A percentile compares a stretch with the other conserved stretches of the same genome.
Evolutionary conservation across 768 basidiomycete genomes (phyloP).

Genomic region (Leccinum boreale): DNA sequence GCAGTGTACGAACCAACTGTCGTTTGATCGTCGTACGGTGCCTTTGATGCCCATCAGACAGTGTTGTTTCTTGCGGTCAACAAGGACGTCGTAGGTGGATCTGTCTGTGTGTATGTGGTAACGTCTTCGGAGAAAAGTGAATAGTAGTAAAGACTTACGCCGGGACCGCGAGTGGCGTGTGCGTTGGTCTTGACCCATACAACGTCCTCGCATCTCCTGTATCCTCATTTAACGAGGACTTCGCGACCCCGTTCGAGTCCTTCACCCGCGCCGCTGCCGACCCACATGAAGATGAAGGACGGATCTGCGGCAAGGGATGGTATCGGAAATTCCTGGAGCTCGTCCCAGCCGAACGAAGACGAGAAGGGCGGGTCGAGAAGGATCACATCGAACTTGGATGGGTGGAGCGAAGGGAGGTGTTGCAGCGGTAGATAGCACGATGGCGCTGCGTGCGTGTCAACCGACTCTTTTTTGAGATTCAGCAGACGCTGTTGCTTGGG

Average conservation of each 20-base stretch:
- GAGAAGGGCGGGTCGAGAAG: constrained; percentile 90
- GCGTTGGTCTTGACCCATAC: constrained; percentile 96
- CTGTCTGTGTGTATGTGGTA: constrained; percentile 48
- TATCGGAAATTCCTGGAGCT: constrained; percentile 78
- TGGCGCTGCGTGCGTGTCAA: constrained; percentile 64
- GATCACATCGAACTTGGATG: constrained; percentile 84
- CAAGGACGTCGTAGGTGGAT: constrained; percentile 81
- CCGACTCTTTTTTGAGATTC: constrained; percentile 75
- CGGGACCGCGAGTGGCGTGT: constrained; percentile 66
- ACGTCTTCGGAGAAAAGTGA: background rate
- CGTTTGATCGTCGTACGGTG: constrained; percentile 90
- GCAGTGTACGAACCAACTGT: constrained; percentile 97
- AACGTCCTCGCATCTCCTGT: constrained; percentile 94
- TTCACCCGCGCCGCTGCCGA: constrained; percentile 85
- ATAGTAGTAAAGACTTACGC: constrained; percentile 41
- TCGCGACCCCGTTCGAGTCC: constrained; percentile 92
- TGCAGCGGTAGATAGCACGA: constrained; percentile 70
- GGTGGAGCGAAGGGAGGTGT: constrained; percentile 52
- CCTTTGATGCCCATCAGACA: constrained; percentile 97
- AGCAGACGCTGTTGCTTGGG: constrained; percentile 90
- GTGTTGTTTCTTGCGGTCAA: constrained; percentile 93
- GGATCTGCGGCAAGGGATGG: constrained; percentile 85
- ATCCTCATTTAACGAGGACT: constrained; percentile 91
- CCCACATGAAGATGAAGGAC: constrained; percentile 94
- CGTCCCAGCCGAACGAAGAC: constrained; percentile 81